phyloP scores from a whole-genome alignment of 345 rosid species.

The Kernera saxatilis region DNA sequence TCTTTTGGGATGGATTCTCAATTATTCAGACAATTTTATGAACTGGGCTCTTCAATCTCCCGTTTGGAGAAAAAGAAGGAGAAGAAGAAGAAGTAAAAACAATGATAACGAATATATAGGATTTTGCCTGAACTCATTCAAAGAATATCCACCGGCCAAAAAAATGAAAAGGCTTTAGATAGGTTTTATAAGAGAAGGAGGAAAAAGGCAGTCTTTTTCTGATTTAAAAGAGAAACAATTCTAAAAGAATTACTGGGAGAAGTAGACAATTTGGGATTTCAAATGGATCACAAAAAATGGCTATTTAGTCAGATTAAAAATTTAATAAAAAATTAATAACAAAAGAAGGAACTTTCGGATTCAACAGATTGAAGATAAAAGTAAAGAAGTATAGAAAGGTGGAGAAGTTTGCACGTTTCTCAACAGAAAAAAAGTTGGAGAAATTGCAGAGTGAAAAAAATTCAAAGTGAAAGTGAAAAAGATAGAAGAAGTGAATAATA shows the following conservation, averaged over 20 bases:
- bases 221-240: neutral
- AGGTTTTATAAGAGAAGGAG: conserved; percentile 26
- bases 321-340: neutral
- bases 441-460: conserved; percentile 19
- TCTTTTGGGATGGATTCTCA: conserved; percentile 24
- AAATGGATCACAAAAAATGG: conserved; percentile 30
- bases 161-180: conserved; percentile 7
- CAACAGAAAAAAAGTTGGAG: too few species aligned
- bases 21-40: conserved; percentile 13
- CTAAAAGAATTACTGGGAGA: conserved; percentile 12
- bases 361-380: conserved; percentile 23
- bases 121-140: conserved; percentile 10
- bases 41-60: neutral
- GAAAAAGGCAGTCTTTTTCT: neutral
- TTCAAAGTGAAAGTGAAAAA: conserved; percentile 21
- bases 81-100: too few species aligned
- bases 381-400: conserved; percentile 23
- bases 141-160: conserved; percentile 28
- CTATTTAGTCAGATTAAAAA: conserved; percentile 17
- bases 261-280: conserved; percentile 27
- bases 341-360: conserved; percentile 9
- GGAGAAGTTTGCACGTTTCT: too few species aligned
- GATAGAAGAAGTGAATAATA: conserved; percentile 15
- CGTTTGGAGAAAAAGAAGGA: neutral
- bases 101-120: conserved; percentile 4